A percentile compares a stretch with the other conserved stretches of the same genome.
Conservation (phyloP, 2,329 filamentous ascomycete species). For the Cordyceps cateniannulata region DNA sequence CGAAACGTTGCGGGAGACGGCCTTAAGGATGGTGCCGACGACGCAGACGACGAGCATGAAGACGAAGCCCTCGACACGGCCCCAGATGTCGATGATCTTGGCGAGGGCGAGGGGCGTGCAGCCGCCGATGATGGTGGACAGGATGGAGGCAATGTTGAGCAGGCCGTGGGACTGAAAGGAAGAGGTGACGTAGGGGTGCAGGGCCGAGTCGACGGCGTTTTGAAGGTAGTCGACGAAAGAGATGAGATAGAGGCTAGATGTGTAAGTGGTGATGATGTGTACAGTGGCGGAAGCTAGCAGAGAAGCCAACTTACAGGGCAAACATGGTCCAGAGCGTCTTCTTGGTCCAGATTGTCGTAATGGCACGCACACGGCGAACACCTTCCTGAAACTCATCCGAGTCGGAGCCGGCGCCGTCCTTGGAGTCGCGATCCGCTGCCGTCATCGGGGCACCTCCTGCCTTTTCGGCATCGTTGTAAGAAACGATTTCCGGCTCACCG, state of each 20-base stretch:
- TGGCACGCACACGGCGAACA: slow-evolving; percentile 32
- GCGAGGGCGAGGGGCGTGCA: slow-evolving; percentile 35
- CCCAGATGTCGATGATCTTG: slow-evolving; percentile 44
- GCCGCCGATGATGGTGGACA: slow-evolving; percentile 41
- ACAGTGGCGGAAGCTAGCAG: no score
- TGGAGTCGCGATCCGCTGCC: background rate
- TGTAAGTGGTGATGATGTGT: background rate
- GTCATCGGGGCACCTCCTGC: background rate
- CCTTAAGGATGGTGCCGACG: slow-evolving; percentile 56
- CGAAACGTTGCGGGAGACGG: slow-evolving; percentile 49
- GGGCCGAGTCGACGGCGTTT: slow-evolving; percentile 34
- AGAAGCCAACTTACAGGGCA: slow-evolving; percentile 27
- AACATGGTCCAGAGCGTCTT: slow-evolving; percentile 33
- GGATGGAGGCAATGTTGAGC: slow-evolving; percentile 56
- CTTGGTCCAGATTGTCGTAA: slow-evolving; percentile 33
- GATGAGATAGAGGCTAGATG: slow-evolving; percentile 31
- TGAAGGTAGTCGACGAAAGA: slow-evolving; percentile 32
- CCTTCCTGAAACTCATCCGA: slow-evolving; percentile 28
- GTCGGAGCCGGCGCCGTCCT: slow-evolving; percentile 17
- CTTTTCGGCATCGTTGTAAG: background rate
- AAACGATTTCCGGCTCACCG: background rate
- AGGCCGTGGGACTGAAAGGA: slow-evolving; percentile 58
- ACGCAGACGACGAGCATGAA: slow-evolving; percentile 37
- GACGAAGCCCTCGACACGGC: slow-evolving; percentile 39
- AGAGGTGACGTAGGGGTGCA: slow-evolving; percentile 62